A percentile compares a stretch with the other conserved stretches of the same genome.
phyloP scores from a whole-genome alignment of 495 filamentous ascomycete species.

The Annulohypoxylon nitens region DNA sequence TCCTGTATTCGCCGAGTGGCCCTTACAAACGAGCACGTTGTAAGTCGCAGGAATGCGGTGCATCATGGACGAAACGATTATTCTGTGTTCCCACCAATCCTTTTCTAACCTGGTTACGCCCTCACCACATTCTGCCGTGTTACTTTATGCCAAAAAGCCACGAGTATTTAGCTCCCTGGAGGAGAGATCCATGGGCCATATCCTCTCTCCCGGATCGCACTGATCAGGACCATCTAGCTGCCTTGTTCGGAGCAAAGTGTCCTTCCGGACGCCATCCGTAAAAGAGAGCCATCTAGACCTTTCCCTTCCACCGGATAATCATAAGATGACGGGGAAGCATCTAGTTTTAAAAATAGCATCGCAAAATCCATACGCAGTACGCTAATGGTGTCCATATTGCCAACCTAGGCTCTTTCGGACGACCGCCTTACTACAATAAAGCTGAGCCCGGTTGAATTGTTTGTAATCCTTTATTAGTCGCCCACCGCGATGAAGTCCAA shows the following conservation, averaged over 20 bases:
- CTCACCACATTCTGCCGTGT: conserved; percentile 21
- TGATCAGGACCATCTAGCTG: not conserved
- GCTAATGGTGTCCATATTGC: not conserved
- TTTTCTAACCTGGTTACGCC: conserved; percentile 9
- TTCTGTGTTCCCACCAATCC: conserved; percentile 12
- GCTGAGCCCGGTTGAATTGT: conserved; percentile 16
- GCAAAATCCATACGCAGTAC: not conserved
- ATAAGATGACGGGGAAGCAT: conserved; percentile 4
- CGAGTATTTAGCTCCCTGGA: conserved; percentile 8
- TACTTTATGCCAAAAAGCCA: conserved; percentile 30
- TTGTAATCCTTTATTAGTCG: not conserved
- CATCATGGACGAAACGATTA: conserved; percentile 21
- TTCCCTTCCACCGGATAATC: conserved; percentile 28
- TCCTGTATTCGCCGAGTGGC: conserved; percentile 37
- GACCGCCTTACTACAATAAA: conserved; percentile 17
- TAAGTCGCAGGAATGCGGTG: conserved; percentile 35
- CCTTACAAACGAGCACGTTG: conserved; percentile 28
- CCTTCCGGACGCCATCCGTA: not conserved
- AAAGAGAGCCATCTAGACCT: conserved; percentile 20
- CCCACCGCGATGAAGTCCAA: not conserved
- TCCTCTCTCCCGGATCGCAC: not conserved
- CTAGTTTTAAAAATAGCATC: conserved; percentile 33
- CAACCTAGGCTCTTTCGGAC: not conserved
- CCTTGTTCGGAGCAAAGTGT: conserved; percentile 14
- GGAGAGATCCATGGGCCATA: not conserved